Evolutionary conservation across 768 basidiomycete genomes (phyloP), one percentile per base, ranked within the genome.

Genomic region (Sarcodon sp.): DNA sequence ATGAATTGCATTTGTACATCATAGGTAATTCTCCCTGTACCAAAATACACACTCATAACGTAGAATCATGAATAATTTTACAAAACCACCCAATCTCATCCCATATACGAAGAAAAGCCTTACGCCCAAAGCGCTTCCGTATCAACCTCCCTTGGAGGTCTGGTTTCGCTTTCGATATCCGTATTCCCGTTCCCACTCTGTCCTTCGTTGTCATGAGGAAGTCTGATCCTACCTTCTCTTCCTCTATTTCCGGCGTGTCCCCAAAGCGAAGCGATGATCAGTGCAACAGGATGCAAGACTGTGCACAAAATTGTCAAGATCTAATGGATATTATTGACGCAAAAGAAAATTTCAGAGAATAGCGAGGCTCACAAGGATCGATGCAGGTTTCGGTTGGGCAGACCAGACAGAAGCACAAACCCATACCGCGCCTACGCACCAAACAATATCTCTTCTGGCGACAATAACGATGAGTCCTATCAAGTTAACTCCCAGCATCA

Each of bases 381-480:
- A 69, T 6, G 68, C 66, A 0, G 84, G 78, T 51, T 87, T 87
- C 0, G 80, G 82, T 27, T 67, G 57, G 3, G 68, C 64, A 18
- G 64, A 61, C 79, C 80, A 85, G 4, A 88, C 65, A 53, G 77
- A 77, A 16, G 80, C 67, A 50, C 77, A 77, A 16, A 84, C 71
- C 86, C 86, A 89, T 0, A 77, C 79, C 0, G 83, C 79, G 0
- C 81, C 81, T 11, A 80, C 68, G 34, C 79, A 77, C 83, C 83
- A 87, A 0, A 87, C 80, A 44, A 88, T 63, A 55, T 89, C 87
- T 3, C 73, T 66, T 1, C 79, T 67, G 1, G 74, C n/a, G 3
- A 72, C 55, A 35, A 87, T 61, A 32, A 84, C 71, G 34, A 79
- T 33, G 0, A 85, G 55, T 3, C 75, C 75, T 50, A 77, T 36